These are phyloP conservation scores for Phlyctochytrium planicorne DNA, from an alignment of 192 early-diverging fungal genomes.

Conservation along the genomic window DNA sequence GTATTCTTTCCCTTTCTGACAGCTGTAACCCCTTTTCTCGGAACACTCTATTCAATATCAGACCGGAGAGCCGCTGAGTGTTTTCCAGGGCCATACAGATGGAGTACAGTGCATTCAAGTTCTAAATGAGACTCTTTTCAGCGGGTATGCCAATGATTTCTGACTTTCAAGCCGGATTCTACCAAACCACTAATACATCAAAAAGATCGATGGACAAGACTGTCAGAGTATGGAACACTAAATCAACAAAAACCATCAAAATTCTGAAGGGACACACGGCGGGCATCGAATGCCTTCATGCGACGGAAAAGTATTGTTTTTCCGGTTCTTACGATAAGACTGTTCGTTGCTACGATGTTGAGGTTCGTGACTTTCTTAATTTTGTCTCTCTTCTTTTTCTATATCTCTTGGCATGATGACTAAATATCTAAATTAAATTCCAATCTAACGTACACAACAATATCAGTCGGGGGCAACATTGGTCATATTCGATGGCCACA, in stretches of 20 bases:
- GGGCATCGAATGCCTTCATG: slow-evolving; percentile 49
- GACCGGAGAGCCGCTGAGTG: slow-evolving; percentile 50
- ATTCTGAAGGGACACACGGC: slow-evolving; percentile 43
- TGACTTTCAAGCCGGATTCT: slow-evolving; percentile 7
- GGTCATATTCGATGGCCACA: slow-evolving; percentile 46
- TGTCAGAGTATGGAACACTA: slow-evolving; percentile 45
- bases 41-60: slow-evolving; percentile 5
- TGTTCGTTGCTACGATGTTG: slow-evolving; percentile 44
- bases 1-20: neutral
- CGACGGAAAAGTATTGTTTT: slow-evolving; percentile 35
- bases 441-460: neutral
- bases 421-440: neutral
- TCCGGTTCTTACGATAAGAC: slow-evolving; percentile 59
- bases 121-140: slow-evolving; percentile 32
- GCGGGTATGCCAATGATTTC: too few relatives aligned
- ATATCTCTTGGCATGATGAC: neutral
- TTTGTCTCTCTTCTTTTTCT: neutral
- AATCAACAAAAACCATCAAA: slow-evolving; percentile 35
- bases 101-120: slow-evolving; percentile 55
- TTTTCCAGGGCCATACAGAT: slow-evolving; percentile 49
- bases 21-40: neutral
- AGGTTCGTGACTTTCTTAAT: slow-evolving; percentile 16
- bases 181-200: neutral
- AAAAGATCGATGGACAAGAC: slow-evolving; percentile 57
- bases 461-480: slow-evolving; percentile 53